phyloP scores from a whole-genome alignment of 768 basidiomycete genomes.

The Peribolospora baueri region DNA sequence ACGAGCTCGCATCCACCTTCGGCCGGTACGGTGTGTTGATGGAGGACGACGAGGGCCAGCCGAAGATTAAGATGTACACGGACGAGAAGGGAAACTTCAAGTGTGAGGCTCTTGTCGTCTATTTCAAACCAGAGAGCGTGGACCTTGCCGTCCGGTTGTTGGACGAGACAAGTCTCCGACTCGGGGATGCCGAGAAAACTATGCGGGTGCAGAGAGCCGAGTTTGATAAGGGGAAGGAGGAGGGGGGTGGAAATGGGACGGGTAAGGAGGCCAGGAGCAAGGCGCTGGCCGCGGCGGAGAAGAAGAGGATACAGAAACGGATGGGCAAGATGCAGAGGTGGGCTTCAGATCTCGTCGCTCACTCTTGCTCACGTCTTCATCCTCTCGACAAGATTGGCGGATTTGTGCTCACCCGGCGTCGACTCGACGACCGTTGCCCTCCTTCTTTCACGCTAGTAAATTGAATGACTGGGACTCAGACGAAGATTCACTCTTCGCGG shows the following conservation, averaged over 20 bases:
- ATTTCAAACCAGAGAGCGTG: conserved; percentile 94
- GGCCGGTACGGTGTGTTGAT: conserved; percentile 76
- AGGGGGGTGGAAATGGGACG: conserved; percentile 4
- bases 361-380: too few relatives aligned
- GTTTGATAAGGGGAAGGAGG: conserved; percentile 35
- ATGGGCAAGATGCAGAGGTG: conserved; percentile 77
- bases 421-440: background rate
- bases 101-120: conserved; percentile 85
- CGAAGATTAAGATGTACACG: conserved; percentile 89
- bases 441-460: conserved; percentile 32
- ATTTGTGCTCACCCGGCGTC: background rate
- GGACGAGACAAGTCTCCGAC: conserved; percentile 70
- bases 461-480: conserved; percentile 82
- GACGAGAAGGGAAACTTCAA: conserved; percentile 66
- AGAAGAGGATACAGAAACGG: conserved; percentile 46
- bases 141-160: conserved; percentile 54
- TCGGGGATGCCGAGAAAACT: conserved; percentile 45
- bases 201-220: conserved; percentile 57
- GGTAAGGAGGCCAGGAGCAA: conserved; percentile 16
- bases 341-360: conserved; percentile 8
- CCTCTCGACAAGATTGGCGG: background rate
- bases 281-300: conserved; percentile 41
- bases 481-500: conserved; percentile 56
- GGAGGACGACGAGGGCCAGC: conserved; percentile 69
- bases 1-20: conserved; percentile 66